Percentiles rank a stretch among this genome's conserved stretches.
phyloP scores from a whole-genome alignment of 2,329 filamentous ascomycete species.

The Myriosclerotinia curreyana region DNA sequence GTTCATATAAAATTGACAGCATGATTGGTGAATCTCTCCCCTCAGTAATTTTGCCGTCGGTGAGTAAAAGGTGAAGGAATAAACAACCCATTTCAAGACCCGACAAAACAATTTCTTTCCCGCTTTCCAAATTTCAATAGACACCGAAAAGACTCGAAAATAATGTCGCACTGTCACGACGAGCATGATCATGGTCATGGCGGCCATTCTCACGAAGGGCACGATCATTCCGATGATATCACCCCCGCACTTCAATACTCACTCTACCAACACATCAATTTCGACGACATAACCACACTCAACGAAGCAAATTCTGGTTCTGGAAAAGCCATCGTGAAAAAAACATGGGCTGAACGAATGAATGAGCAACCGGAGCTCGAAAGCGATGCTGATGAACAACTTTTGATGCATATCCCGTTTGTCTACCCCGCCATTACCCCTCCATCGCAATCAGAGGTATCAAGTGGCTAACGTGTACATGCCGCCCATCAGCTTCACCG shows the following conservation, averaged over 20 bases:
- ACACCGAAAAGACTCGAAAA: background rate
- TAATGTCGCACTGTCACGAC: conserved; percentile 49
- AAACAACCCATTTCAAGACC: background rate
- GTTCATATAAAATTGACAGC: background rate
- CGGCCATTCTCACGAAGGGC: conserved; percentile 62
- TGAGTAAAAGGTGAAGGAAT: background rate
- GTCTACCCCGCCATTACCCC: conserved; percentile 40
- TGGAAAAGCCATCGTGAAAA: conserved; percentile 75
- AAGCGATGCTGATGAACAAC: conserved; percentile 87
- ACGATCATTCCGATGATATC: conserved; percentile 90
- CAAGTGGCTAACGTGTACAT: conserved; percentile 5
- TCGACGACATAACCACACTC: conserved; percentile 76
- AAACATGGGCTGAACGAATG: conserved; percentile 85
- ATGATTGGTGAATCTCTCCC: conserved; percentile 12
- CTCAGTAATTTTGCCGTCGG: background rate
- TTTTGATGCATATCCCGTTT: conserved; percentile 89
- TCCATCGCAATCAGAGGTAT: background rate
- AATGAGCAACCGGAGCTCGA: conserved; percentile 68
- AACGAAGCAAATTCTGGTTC: conserved; percentile 72
- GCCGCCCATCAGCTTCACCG: conserved; percentile 67
- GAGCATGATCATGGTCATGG: conserved; percentile 43
- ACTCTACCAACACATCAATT: conserved; percentile 89
- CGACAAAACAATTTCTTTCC: background rate
- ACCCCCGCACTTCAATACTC: conserved; percentile 87
- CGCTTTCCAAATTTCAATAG: background rate